Percentiles rank a stretch among this genome's conserved stretches.
Conservation (phyloP, 345 rosid genomes). For the Litchi chinensis region DNA sequence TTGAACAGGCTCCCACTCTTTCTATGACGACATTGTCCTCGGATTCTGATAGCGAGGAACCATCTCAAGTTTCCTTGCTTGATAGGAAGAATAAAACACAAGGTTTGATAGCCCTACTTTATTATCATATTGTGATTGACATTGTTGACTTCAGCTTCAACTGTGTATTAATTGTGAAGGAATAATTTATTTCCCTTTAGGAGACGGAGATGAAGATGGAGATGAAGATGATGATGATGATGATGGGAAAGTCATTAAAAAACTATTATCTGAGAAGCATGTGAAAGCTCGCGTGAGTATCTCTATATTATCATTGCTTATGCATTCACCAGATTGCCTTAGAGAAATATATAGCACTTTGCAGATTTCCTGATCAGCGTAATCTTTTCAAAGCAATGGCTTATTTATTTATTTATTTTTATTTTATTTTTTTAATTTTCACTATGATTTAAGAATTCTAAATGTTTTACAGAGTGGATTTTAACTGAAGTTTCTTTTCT, state of each 20-base stretch:
- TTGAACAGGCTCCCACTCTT: constrained; percentile 58
- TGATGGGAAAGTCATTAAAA: constrained; percentile 29
- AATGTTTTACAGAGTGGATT: background rate
- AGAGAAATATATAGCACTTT: background rate
- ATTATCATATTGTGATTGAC: too few relatives aligned
- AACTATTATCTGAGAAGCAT: constrained; percentile 36
- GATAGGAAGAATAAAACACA: constrained; percentile 40
- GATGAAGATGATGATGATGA: constrained; percentile 41
- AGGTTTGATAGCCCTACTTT: constrained; percentile 32
- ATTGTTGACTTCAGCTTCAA: background rate
- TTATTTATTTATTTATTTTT: background rate
- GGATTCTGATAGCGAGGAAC: constrained; percentile 45
- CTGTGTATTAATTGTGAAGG: too few relatives aligned
- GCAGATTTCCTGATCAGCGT: constrained; percentile 1
- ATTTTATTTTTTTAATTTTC: background rate
- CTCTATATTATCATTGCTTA: constrained; percentile 6
- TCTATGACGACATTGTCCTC: constrained; percentile 55
- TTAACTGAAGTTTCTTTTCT: background rate
- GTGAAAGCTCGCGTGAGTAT: constrained; percentile 38
- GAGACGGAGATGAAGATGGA: too few relatives aligned
- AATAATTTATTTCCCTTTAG: too few relatives aligned
- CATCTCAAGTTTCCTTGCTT: constrained; percentile 30
- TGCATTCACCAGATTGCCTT: background rate
- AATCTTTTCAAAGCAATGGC: background rate
- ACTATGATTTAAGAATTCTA: background rate